Base-by-base conservation (phyloP, 1,284 basidiomycete genomes). In the Agroathelia rolfsii region DNA sequence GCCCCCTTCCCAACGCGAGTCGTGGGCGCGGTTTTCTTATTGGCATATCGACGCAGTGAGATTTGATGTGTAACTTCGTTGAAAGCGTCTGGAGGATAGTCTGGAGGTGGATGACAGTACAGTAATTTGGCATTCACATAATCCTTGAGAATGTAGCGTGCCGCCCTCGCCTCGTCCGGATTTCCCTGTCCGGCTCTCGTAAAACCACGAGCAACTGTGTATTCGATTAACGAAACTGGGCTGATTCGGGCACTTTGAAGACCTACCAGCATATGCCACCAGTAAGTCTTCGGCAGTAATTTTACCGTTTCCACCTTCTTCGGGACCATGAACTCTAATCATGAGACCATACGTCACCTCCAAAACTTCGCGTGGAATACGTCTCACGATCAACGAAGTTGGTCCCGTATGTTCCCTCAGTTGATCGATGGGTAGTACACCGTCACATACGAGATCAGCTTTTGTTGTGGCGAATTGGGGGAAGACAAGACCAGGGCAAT, bases 401-500 rank as follows among this genome's bases (percentile, higher is more conserved):
- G 95, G 95, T 0, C 82, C 95, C 2, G 83, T 92, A 52, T 94
- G 76, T 56, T 99, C 95, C 44, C 88, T 72, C 72, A 98, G 79
- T 55, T 98, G 95, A 56, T 99, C 95, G 48, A 99, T 98, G 1
- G 94, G 95, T 34, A 98, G 59, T 2, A 98, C 92, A 41, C 95
- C 95, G 51, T 98, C 93, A 45, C 92, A 95, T 15, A 98, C 85
- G 35, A 99, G 66, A 41, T 94, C 92, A 4, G 94, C 95, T 49
- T 88, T 88, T 3, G 90, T 95, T 21, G 86, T 89, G 5, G 93
- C 86, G 55, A 98, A 98, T 50, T 98, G 95, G 5, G 95, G 95
- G 55, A 98, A 98, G 11, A 98, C 95, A 17, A 98, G 67, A 61
- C 95, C 95, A 9, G 95, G 95, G 62, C 95, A 99, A 64, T 99